Base-by-base conservation (phyloP, 768 basidiomycete species). In the Paxillus rubicundulus region DNA sequence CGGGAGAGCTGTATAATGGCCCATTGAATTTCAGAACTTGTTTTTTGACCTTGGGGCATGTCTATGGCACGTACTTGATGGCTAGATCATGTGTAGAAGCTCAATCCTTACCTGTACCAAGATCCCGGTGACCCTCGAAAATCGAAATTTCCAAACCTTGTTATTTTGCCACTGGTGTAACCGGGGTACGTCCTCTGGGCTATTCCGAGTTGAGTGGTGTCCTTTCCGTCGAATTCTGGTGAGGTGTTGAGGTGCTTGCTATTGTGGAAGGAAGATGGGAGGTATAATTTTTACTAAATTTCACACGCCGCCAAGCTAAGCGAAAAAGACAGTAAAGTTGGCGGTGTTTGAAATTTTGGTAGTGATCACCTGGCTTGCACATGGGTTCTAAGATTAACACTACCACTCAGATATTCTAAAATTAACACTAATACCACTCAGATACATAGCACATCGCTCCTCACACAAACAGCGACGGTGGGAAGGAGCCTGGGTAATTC, bases 241-340 rank as follows among this genome's bases (percentile, higher is more conserved):
- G 27, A 28, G 17, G 45, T n/a, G 45, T 46, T 14, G 45, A 46
- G 45, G 30, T 17, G 45, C 27, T 46, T 17, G 45, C 27, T 46
- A 46, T 32, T 13, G 18, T 46, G 27, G 28, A 46, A 30, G 45
- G 21, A 46, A 27, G 45, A 17, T 46, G 27, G 45, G 30, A 33
- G 27, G 45, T 33, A 33, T 46, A 33, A 30, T 46, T 46, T 46
- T 33, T 32, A 33, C 17, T 33, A 27, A 32, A 30, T 46, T 46
- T 46, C 33, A 24, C 33, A 12, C 27, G 12, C 27, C 17, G 45
- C 27, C 45, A 46, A 46, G 45, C 33, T 46, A 32, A 28, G 27
- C 33, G 45, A 46, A 46, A 46, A 46, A 33, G 45, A 46, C 45
- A 46, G 12, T 46, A 46, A 46, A n/a, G n/a, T n/a, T n/a, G n/a